Evolutionary conservation across 2,329 filamentous ascomycete genomes (phyloP), one percentile per base, ranked within the genome.

Genomic region (Trichoderma atrobrunneum): DNA sequence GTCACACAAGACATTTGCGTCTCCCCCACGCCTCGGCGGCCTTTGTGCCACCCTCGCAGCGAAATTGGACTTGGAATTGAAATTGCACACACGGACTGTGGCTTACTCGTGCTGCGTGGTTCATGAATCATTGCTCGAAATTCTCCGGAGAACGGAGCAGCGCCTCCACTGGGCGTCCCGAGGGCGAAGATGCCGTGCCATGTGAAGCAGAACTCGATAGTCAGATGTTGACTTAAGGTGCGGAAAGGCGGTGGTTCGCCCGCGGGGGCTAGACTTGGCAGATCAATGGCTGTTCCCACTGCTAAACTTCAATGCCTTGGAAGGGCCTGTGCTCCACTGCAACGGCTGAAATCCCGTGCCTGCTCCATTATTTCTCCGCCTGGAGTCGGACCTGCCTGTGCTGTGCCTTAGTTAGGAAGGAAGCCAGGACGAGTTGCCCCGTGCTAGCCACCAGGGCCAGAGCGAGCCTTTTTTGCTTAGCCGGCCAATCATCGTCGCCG

Each of bases 311-410:
- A 36, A 36, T 12, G 34, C 30, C 30, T 32, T 32, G 32, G 32
- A 34, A 32, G 54, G 16, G 7, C 43, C 18, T n/a, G n/a, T n/a
- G n/a, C n/a, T 51, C 43, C 43, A 51, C 43, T 43, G 39, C 34
- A 36, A 36, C 39, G 39, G 39, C 60, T 43, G n/a, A 28, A 43
- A 30, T 39, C 3, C 60, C 14, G 28, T 48, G 34, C 65, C 12
- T 48, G 54, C 65, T 30, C 65, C 65, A 60, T 61, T 51, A 61
- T 69, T 69, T 69, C 54, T 69, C 54, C 66, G 66, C 63, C 43
- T 51, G 30, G 28, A 57, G 54, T 21, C 34, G 56, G 57, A 32
- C 66, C 30, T 59, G 28, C 54, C 39, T 61, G 56, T 34, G 26
- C 28, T 61, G 16, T 51, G 26, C 28, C 36, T 62, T 43, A 60